phyloP scores from a whole-genome alignment of 441 rosid genomes.

The Manihot esculenta region DNA sequence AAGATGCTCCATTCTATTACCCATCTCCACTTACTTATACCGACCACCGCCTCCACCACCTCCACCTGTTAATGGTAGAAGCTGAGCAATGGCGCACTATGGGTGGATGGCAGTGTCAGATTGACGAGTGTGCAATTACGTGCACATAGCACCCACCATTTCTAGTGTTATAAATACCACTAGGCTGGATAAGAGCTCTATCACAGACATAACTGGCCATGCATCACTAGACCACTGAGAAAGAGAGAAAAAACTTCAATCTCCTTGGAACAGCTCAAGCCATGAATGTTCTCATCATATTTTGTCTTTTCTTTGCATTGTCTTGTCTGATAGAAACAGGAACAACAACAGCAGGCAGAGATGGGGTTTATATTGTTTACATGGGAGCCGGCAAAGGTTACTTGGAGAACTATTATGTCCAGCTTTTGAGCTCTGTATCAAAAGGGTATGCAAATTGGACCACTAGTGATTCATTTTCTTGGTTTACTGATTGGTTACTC shows the following conservation, averaged over 20 bases:
- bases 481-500: too few species aligned
- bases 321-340: neutral
- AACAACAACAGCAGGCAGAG: slow-evolving; percentile 9
- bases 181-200: neutral
- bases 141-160: slow-evolving; percentile 1
- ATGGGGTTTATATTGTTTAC: slow-evolving; percentile 65
- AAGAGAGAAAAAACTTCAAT: neutral
- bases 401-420: slow-evolving; percentile 33
- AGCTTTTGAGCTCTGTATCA: slow-evolving; percentile 49
- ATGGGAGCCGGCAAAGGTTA: slow-evolving; percentile 62
- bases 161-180: neutral
- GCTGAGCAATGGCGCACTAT: slow-evolving; percentile 32
- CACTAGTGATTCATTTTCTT: too few species aligned
- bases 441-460: slow-evolving; percentile 31
- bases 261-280: slow-evolving; percentile 1
- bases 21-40: slow-evolving; percentile 13
- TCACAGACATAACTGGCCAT: neutral
- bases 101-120: slow-evolving; percentile 24
- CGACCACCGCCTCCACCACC: neutral
- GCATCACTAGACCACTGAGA: neutral
- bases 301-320: neutral
- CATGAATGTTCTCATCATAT: slow-evolving; percentile 12
- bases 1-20: slow-evolving; percentile 6
- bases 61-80: slow-evolving; percentile 12
- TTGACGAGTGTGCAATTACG: neutral